Base-by-base conservation (phyloP, 805 yeast species). In the Barnettozyma populi region DNA sequence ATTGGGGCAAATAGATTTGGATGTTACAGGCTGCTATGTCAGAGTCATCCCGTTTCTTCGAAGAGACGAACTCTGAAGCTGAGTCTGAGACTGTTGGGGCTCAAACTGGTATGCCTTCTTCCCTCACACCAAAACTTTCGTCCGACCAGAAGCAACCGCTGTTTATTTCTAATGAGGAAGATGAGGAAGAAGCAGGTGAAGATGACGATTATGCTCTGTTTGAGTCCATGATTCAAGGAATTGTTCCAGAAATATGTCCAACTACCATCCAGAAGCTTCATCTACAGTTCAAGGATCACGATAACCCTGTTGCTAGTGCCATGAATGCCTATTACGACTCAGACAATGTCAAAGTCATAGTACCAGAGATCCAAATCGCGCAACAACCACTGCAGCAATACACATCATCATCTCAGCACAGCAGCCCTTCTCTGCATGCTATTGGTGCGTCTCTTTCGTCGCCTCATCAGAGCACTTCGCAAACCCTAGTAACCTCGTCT, bases 261-360 rank as follows among this genome's bases (percentile, higher is more conserved):
- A 14, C 43, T 0, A 48, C 56, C 4, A 52, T 66, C 2, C 46
- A 48, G 7, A 34, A 45, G 14, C 52, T 73, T 11, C 66, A 52
- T 43, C 51, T 55, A 2, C 63, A 60, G 46, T 69, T 62, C 49
- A 52, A 55, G n/a, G 45, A 52, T 14, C 42, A 54, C 0, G 56
- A 54, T 1, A 61, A 64, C n/a, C 56, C 64, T 2, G 56, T 73
- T 3, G 51, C 69, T 11, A 56, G 56, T n/a, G 75, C 79, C 1
- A 65, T 71, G 2, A 67, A 70, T 47, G 68, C 65, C 1, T 72
- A 67, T 50, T 66, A 72, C n/a, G 39, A 38, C 16, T 18, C 43
- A 7, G 32, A 21, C 9, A 35, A 40, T 24, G 39, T 24, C 29
- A 20, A 29, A 10, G 19, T 34, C 7, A 27, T 19, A 2, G 10